These are phyloP conservation scores for Leucocoprinus leucothites DNA, from an alignment of 768 basidiomycete species.

Conservation along the genomic window DNA sequence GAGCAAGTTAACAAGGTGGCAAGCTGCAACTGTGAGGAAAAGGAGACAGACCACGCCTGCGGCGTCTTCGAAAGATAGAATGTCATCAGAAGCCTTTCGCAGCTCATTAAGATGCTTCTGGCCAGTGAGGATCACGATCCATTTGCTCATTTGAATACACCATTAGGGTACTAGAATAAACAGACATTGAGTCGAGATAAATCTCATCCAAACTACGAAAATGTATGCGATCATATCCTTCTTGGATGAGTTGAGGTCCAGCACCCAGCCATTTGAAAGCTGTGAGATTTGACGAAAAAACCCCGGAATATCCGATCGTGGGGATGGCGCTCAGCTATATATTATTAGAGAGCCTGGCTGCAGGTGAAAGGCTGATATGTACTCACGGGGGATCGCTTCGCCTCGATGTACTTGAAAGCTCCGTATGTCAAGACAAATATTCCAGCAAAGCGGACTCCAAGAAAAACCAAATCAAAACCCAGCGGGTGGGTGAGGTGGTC, in stretches of 20 bases:
- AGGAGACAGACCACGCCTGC: slow-evolving; percentile 27
- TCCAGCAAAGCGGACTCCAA: neutral
- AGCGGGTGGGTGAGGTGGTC: too few species aligned
- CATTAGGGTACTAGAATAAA: slow-evolving; percentile 19
- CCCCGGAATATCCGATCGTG: slow-evolving; percentile 22
- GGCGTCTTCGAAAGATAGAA: slow-evolving; percentile 32
- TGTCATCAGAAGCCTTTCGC: slow-evolving; percentile 32
- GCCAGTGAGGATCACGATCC: slow-evolving; percentile 36
- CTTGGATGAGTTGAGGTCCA: slow-evolving; percentile 20
- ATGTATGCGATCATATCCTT: slow-evolving; percentile 22
- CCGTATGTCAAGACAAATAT: neutral
- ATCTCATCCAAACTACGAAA: neutral
- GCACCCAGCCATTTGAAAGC: slow-evolving; percentile 21
- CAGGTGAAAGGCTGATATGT: neutral
- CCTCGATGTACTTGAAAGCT: neutral
- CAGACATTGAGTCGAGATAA: neutral
- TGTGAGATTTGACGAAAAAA: slow-evolving; percentile 21
- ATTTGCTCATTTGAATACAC: slow-evolving; percentile 27
- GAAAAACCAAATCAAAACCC: too few species aligned
- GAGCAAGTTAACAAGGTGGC: neutral
- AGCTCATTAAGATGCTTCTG: slow-evolving; percentile 35
- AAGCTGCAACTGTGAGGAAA: too few species aligned
- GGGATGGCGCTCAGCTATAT: slow-evolving; percentile 18
- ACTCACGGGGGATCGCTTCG: slow-evolving; percentile 6
- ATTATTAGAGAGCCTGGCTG: neutral